These are phyloP conservation scores for Exophiala oligosperma DNA, from an alignment of 2,329 filamentous ascomycete genomes.

Conservation along the genomic window DNA sequence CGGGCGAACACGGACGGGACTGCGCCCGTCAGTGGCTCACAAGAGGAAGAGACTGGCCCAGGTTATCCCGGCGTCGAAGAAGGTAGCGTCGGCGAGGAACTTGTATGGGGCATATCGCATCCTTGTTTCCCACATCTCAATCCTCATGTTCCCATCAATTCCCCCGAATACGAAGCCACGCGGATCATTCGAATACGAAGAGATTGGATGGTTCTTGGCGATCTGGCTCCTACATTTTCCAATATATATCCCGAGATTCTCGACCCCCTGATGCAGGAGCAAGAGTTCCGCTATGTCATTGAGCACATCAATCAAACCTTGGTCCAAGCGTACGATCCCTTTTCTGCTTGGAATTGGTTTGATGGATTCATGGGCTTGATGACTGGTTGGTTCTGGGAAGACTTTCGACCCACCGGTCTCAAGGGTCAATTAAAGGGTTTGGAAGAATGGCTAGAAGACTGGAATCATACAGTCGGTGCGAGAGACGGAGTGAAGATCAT, in stretches of 20 bases:
- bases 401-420: slow-evolving; percentile 65
- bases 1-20: slow-evolving; percentile 31
- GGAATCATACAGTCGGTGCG: slow-evolving; percentile 70
- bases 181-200: slow-evolving; percentile 87
- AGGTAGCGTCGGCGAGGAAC: slow-evolving; percentile 63
- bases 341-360: slow-evolving; percentile 71
- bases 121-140: slow-evolving; percentile 94
- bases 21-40: slow-evolving; percentile 24
- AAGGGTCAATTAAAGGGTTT: slow-evolving; percentile 70
- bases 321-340: slow-evolving; percentile 76
- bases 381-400: slow-evolving; percentile 95
- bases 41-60: slow-evolving; percentile 23
- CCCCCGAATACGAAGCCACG: slow-evolving; percentile 72
- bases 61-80: slow-evolving; percentile 40
- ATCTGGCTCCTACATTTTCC: slow-evolving; percentile 88
- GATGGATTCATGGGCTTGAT: slow-evolving; percentile 77
- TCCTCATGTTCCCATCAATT: slow-evolving; percentile 79
- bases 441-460: slow-evolving; percentile 80
- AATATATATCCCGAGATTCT: slow-evolving; percentile 96
- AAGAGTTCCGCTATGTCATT: slow-evolving; percentile 80
- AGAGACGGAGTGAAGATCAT: slow-evolving; percentile 71
- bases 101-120: slow-evolving; percentile 89
- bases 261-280: slow-evolving; percentile 80
- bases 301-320: slow-evolving; percentile 79
- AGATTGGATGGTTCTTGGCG: slow-evolving; percentile 88